phyloP scores from a whole-genome alignment of 257 asterid species.

The Primulina tabacum region DNA sequence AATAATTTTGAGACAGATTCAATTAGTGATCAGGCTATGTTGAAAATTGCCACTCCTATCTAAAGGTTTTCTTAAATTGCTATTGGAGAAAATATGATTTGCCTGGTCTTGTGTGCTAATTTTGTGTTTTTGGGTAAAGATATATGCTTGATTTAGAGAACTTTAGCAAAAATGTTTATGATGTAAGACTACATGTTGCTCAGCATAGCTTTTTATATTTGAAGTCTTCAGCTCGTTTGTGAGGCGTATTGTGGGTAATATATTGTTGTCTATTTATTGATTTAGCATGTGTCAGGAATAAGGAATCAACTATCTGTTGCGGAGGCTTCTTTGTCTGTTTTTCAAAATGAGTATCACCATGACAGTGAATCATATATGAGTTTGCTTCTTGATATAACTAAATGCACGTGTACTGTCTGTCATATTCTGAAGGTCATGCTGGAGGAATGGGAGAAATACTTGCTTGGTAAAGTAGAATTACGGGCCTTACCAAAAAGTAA shows the following conservation, averaged over 20 bases:
- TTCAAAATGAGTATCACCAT: not conserved
- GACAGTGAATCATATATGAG: not conserved
- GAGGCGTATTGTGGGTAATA: too few relatives aligned
- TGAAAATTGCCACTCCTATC: too few relatives aligned
- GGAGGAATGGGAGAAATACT: constrained; percentile 90
- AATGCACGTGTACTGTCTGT: constrained; percentile 18
- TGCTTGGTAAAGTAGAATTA: constrained; percentile 90
- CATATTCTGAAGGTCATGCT: constrained; percentile 63
- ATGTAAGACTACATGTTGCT: too few relatives aligned
- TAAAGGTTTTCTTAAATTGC: too few relatives aligned
- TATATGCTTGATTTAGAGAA: too few relatives aligned
- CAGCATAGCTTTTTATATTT: too few relatives aligned
- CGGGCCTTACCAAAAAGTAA: constrained; percentile 73
- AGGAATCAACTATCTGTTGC: not conserved
- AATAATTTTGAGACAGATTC: too few relatives aligned
- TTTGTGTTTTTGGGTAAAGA: too few relatives aligned
- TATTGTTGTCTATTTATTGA: not conserved
- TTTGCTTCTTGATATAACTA: constrained; percentile 16
- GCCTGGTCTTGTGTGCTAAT: too few relatives aligned
- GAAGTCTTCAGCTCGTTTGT: not conserved
- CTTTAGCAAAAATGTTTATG: too few relatives aligned
- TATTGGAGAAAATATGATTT: too few relatives aligned
- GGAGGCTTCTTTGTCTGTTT: not conserved
- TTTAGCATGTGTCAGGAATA: not conserved
- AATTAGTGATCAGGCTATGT: too few relatives aligned